phyloP scores from a whole-genome alignment of 345 rosid genomes.

The Geranium rotundifolium region DNA sequence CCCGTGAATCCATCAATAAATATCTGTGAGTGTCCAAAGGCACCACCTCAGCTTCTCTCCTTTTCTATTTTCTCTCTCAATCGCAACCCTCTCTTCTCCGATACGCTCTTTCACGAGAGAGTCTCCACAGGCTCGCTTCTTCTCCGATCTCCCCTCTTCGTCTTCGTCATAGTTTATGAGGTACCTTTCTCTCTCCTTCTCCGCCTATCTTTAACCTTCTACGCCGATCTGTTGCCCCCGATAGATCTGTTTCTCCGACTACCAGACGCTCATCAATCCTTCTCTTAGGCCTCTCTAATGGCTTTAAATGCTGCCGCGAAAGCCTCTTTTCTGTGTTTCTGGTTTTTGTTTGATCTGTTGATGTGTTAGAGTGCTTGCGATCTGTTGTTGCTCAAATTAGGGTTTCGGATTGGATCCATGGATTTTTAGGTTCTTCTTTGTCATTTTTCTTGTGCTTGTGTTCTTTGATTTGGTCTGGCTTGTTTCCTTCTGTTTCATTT shows the following conservation, averaged over 20 bases:
- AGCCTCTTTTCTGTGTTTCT: too few relatives aligned
- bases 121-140: conserved; percentile 8
- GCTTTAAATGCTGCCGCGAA: too few relatives aligned
- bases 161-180: conserved; percentile 37
- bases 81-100: not conserved
- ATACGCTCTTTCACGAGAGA: not conserved
- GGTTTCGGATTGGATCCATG: not conserved
- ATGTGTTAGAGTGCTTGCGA: not conserved
- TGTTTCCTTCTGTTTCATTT: too few relatives aligned
- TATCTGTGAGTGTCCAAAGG: not conserved
- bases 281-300: too few relatives aligned
- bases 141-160: conserved; percentile 16
- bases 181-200: conserved; percentile 7
- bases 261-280: not conserved
- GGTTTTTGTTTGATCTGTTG: not conserved
- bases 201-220: not conserved
- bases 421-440: too few relatives aligned
- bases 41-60: not conserved
- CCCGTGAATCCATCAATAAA: too few relatives aligned
- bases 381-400: not conserved
- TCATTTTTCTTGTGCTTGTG: too few relatives aligned
- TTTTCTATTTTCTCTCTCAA: not conserved
- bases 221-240: not conserved
- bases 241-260: not conserved
- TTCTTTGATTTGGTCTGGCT: too few relatives aligned